A percentile compares a stretch with the other conserved stretches of the same genome.
phyloP scores from a whole-genome alignment of 306 rosid species.

The Purshia tridentata region DNA sequence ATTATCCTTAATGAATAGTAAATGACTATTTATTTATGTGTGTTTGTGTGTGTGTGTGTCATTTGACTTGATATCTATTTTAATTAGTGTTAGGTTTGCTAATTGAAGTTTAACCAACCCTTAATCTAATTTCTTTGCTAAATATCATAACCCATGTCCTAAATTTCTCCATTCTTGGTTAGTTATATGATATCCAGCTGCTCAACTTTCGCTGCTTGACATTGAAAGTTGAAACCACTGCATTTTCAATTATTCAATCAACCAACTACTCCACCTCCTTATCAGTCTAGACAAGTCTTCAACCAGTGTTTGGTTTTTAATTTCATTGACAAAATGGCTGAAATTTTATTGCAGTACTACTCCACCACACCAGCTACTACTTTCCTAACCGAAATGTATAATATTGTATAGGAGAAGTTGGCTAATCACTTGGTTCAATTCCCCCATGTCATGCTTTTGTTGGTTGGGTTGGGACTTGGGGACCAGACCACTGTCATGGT shows the following conservation, averaged over 20 bases:
- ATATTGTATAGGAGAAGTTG: conserved; percentile 31
- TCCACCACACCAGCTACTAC: conserved; percentile 24
- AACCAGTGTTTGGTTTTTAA: not conserved
- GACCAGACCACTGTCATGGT: conserved; percentile 11
- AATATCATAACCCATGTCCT: not conserved
- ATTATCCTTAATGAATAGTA: conserved; percentile 1
- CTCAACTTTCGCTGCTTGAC: conserved; percentile 7
- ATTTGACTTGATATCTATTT: conserved; percentile 21
- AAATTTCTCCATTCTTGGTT: not conserved
- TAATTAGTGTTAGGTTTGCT: conserved; percentile 25
- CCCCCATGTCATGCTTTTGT: conserved; percentile 3
- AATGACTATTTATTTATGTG: conserved; percentile 2
- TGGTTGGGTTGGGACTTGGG: conserved; percentile 13
- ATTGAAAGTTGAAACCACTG: not conserved
- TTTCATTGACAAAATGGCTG: conserved; percentile 6
- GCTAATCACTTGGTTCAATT: conserved; percentile 9
- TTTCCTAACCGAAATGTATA: conserved; percentile 28
- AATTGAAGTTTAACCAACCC: conserved; percentile 33
- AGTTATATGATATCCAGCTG: not conserved
- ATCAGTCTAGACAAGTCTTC: not conserved
- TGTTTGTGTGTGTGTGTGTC: not conserved
- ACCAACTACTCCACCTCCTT: not conserved
- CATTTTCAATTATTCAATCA: not conserved
- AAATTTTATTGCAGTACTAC: conserved; percentile 2
- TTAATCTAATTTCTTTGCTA: not conserved